These are phyloP conservation scores for Chaetomium sp. DNA, from an alignment of 2,329 filamentous ascomycete genomes.

Conservation along the genomic window DNA sequence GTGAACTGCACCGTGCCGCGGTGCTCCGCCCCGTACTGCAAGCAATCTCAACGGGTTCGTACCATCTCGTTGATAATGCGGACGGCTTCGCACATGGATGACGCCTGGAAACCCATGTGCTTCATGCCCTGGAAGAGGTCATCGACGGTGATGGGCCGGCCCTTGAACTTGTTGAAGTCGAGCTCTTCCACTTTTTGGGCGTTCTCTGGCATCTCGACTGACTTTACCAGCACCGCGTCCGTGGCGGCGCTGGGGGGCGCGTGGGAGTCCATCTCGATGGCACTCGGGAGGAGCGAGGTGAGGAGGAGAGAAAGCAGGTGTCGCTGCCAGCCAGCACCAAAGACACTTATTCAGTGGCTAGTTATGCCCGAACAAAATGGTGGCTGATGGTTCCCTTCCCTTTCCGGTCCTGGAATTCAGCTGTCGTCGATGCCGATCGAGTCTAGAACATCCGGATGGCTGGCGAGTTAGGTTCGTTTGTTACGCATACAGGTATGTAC, in stretches of 20 bases:
- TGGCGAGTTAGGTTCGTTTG: background rate
- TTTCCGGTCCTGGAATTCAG: background rate
- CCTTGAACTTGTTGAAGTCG: constrained; percentile 83
- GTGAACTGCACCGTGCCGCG: constrained; percentile 15
- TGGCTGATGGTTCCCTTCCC: background rate
- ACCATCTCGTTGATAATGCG: constrained; percentile 97
- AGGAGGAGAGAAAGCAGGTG: background rate
- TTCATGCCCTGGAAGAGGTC: constrained; percentile 82
- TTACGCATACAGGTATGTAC: background rate
- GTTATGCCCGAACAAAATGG: background rate
- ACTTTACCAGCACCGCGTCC: constrained; percentile 82
- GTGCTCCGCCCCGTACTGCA: background rate
- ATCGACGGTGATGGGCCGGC: constrained; percentile 76
- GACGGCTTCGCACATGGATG: constrained; percentile 80
- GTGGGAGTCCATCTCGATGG: background rate
- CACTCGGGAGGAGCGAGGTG: background rate
- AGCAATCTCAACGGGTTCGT: constrained; percentile 37
- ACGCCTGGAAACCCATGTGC: constrained; percentile 75
- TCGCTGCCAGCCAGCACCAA: background rate
- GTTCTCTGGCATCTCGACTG: constrained; percentile 75
- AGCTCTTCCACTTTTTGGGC: constrained; percentile 85
- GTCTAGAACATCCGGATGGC: background rate
- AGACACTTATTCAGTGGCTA: background rate
- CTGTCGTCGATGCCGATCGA: background rate
- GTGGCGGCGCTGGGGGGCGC: constrained; percentile 64